phyloP scores from a whole-genome alignment of 306 rosid genomes.

The Gleditsia sinensis region DNA sequence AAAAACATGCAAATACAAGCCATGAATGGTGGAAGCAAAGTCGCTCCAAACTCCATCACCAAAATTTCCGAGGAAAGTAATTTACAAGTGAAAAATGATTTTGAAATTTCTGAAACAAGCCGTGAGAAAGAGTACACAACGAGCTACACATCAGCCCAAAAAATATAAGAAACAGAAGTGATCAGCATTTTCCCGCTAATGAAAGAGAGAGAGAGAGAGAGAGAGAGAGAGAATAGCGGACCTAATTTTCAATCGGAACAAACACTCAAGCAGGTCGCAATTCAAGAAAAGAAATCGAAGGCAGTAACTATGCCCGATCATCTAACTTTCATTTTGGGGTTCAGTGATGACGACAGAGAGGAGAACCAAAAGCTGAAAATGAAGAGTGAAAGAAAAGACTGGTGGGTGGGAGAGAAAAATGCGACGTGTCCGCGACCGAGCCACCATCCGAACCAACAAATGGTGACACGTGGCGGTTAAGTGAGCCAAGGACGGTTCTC shows the following conservation, averaged over 20 bases:
- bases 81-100: too few species aligned
- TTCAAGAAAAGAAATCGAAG: not conserved
- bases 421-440: slow-evolving; percentile 43
- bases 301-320: not conserved
- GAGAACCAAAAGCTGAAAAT: not conserved
- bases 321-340: not conserved
- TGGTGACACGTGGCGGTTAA: slow-evolving; percentile 47
- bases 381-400: slow-evolving; percentile 29
- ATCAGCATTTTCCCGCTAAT: not conserved
- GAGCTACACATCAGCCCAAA: not conserved
- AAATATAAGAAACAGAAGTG: not conserved
- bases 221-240: not conserved
- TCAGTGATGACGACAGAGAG: not conserved
- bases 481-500: not conserved
- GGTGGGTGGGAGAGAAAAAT: slow-evolving; percentile 30
- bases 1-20: too few species aligned
- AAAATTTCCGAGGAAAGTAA: not conserved
- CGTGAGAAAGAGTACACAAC: not conserved
- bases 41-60: not conserved
- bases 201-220: not conserved
- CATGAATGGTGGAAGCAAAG: too few species aligned
- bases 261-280: not conserved
- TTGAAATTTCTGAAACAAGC: not conserved
- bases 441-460: slow-evolving; percentile 41
- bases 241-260: not conserved